Evolutionary conservation across 164 flowering plant species (phyloP).

Genomic region (Sedum album): DNA sequence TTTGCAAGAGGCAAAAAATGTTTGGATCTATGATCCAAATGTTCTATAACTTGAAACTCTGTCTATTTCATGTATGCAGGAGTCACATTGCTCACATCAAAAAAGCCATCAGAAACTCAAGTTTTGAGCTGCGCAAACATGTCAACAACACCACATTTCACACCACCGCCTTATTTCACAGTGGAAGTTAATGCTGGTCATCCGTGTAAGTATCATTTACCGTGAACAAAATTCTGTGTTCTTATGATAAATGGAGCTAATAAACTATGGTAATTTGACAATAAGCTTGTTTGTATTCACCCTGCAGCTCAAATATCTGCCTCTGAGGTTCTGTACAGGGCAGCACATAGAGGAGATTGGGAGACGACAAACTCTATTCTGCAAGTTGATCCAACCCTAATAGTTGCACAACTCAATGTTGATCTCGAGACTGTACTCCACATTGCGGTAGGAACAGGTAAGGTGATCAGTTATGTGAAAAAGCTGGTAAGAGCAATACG

Average conservation of each 20-base stretch:
- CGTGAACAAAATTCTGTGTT: neutral
- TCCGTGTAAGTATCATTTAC: neutral
- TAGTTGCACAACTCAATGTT: neutral
- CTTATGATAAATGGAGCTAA: neutral
- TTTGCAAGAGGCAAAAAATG: neutral
- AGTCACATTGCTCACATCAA: neutral
- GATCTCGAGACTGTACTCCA: constrained; percentile 7
- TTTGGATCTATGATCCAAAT: neutral
- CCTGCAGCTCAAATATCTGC: neutral
- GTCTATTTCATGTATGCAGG: neutral
- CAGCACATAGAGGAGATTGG: constrained; percentile 14
- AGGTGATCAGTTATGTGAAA: neutral
- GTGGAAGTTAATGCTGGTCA: neutral
- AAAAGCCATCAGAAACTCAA: neutral
- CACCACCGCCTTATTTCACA: neutral
- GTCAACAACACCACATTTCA: neutral
- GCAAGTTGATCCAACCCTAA: neutral
- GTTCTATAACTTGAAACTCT: neutral
- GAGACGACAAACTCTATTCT: neutral
- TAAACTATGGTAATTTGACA: no score
- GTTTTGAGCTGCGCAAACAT: neutral
- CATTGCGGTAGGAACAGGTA: constrained; percentile 15
- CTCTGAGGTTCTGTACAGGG: constrained; percentile 7
- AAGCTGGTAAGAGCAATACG: neutral
- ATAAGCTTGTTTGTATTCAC: neutral